Percentiles rank a stretch among this genome's conserved stretches.
These are phyloP conservation scores for Talaromyces ruber DNA, from an alignment of 495 filamentous ascomycete genomes.

Conservation along the genomic window DNA sequence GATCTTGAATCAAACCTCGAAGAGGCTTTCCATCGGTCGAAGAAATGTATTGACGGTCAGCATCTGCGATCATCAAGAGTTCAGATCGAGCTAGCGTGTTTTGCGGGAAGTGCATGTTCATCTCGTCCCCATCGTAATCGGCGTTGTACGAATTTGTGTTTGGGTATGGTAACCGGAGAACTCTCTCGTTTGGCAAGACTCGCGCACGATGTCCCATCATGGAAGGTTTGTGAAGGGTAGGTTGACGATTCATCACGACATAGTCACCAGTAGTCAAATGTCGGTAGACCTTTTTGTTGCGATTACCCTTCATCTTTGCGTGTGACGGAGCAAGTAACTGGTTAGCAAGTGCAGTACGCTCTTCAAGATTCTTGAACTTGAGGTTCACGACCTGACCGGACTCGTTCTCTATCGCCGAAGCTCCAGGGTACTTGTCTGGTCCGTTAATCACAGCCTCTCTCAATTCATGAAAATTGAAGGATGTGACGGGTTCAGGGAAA, in stretches of 20 bases:
- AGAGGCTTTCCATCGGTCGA: slow-evolving; percentile 90
- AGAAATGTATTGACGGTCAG: slow-evolving; percentile 94
- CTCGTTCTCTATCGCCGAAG: slow-evolving; percentile 90
- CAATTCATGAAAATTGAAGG: slow-evolving; percentile 91
- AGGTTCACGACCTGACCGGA: slow-evolving; percentile 86
- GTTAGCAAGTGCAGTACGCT: slow-evolving; percentile 79
- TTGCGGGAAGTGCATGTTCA: slow-evolving; percentile 99
- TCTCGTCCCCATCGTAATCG: slow-evolving; percentile 99
- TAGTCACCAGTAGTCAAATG: slow-evolving; percentile 95
- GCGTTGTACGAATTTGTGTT: slow-evolving; percentile 99
- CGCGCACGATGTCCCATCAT: slow-evolving; percentile 97
- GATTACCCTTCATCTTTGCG: slow-evolving; percentile 60
- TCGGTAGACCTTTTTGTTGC: slow-evolving; percentile 94
- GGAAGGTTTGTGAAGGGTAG: slow-evolving; percentile 99
- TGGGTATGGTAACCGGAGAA: slow-evolving; percentile 98
- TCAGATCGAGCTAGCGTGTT: slow-evolving; percentile 91
- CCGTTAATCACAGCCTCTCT: slow-evolving; percentile 97
- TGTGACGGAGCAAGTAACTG: slow-evolving; percentile 85
- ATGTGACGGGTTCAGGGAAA: slow-evolving; percentile 94
- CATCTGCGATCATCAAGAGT: slow-evolving; percentile 85
- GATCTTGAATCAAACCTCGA: slow-evolving; percentile 96
- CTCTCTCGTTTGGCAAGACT: slow-evolving; percentile 88
- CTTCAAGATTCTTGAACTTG: slow-evolving; percentile 73
- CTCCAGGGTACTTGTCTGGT: slow-evolving; percentile 87
- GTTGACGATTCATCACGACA: slow-evolving; percentile 98